Percentiles rank a stretch among this genome's conserved stretches.
These are phyloP conservation scores for Tephrocybe sp. DNA, from an alignment of 768 basidiomycete species.

Conservation along the genomic window DNA sequence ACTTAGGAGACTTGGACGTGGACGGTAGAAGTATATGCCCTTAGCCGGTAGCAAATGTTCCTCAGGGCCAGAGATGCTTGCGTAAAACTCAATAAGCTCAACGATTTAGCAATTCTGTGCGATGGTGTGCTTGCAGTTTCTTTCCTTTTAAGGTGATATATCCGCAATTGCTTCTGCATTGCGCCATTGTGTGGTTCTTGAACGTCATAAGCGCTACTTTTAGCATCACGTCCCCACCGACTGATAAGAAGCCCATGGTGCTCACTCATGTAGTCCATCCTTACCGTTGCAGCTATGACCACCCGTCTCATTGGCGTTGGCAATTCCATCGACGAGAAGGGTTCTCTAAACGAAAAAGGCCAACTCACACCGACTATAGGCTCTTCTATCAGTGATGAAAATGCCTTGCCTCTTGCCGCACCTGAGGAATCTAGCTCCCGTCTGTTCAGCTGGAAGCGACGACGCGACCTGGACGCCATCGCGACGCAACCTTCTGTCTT, in stretches of 20 bases:
- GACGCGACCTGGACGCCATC: constrained; percentile 46
- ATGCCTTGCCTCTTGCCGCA: not conserved
- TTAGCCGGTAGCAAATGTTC: constrained; percentile 4
- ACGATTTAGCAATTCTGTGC: not conserved
- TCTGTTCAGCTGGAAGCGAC: constrained; percentile 31
- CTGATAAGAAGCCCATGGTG: constrained; percentile 1
- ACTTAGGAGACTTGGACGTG: constrained; percentile 83
- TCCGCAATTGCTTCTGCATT: constrained; percentile 10
- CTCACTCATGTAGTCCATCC: not conserved
- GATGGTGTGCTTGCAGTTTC: constrained; percentile 4
- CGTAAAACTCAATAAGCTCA: constrained; percentile 39
- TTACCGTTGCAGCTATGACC: constrained; percentile 14
- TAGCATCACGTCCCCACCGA: constrained; percentile 3
- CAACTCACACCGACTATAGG: not conserved
- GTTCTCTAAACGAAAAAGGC: constrained; percentile 20
- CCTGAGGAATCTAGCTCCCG: constrained; percentile 17
- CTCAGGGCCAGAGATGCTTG: not conserved
- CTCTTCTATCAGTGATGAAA: not conserved
- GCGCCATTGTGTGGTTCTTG: constrained; percentile 21
- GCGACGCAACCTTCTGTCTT: constrained; percentile 66
- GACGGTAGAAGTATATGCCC: constrained; percentile 47
- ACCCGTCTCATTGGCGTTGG: constrained; percentile 11
- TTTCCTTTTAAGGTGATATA: constrained; percentile 13
- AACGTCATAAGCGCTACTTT: constrained; percentile 19
- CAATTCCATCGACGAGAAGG: constrained; percentile 15